Evolutionary conservation across 2,329 filamentous ascomycete genomes (phyloP).

Genomic region (Periconia macrospinosa): DNA sequence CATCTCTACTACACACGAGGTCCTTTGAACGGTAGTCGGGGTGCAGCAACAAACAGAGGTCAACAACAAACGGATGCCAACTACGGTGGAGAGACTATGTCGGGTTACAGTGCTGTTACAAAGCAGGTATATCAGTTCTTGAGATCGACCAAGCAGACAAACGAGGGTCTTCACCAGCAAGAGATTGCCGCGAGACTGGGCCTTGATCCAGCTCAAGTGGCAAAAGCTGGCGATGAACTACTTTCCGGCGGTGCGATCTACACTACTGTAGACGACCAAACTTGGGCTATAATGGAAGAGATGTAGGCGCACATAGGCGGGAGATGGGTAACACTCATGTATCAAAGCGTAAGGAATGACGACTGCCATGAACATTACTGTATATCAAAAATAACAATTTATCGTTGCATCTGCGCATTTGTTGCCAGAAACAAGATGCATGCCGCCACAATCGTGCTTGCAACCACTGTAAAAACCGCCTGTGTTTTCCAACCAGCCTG

Average conservation of each 20-base stretch:
- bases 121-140: constrained; percentile 74
- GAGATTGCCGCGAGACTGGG: constrained; percentile 68
- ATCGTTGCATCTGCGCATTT: constrained; percentile 32
- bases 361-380: background rate
- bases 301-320: constrained; percentile 17
- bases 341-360: background rate
- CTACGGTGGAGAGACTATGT: constrained; percentile 37
- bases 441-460: constrained; percentile 44
- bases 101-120: constrained; percentile 56
- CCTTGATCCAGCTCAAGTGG: constrained; percentile 70
- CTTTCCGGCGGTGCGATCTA: constrained; percentile 75
- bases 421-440: constrained; percentile 46
- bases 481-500: constrained; percentile 95
- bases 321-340: background rate
- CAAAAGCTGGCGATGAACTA: constrained; percentile 80
- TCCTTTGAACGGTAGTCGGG: constrained; percentile 50
- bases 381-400: constrained; percentile 1
- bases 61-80: constrained; percentile 29
- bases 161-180: constrained; percentile 83
- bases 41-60: constrained; percentile 16
- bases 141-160: constrained; percentile 67
- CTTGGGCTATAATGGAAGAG: constrained; percentile 80
- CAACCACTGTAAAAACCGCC: constrained; percentile 58
- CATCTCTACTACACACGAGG: constrained; percentile 83
- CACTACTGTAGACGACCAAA: constrained; percentile 89